Evolutionary conservation across 441 rosid genomes (phyloP), one percentile per base, ranked within the genome.

Genomic region (Syzygium syzygioides): DNA sequence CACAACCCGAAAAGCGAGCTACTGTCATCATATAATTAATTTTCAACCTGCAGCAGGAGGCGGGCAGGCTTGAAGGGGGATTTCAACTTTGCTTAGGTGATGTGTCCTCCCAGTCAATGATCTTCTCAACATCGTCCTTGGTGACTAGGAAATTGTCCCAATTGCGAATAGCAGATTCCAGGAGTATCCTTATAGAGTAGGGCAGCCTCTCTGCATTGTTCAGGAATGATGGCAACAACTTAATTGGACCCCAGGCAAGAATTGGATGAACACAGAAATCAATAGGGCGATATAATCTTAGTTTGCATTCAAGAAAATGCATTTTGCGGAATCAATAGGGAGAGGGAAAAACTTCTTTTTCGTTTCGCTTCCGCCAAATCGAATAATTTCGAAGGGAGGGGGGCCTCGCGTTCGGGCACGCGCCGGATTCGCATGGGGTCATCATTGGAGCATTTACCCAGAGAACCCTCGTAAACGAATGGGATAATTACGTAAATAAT

Each of bases 11-110:
- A 64, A 18, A 56, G 54, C 7, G 32, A 64, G 85, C 19, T 41
- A 86, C 57, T 28, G 26, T 66, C 41, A 80, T 79, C 79, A 71
- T 45, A 45, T 84, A 34, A 18, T 41, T 85, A 23, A 34, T 54
- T 52, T 12, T 20, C 8, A 89, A 95, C 96, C 95, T 94, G 96
- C 37, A 94, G 86, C 80, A 94, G 92, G 89, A 94, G 94, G 76
- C 94, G 94, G 68, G 96, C 96, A 64, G 96, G 96, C 91, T 95
- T 94, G 94, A 95, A 95, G 59, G 95, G 95, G 91, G 48, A 95
- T 95, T 89, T 94, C 96, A 88, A 95, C 97, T 90, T 90, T 93
- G 96, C 88, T 94, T 93, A 5, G 94, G 91, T 85, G 95, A 91
- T 88, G 96, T 83, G 79, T 92, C 93, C 87, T 95, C 96, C 96